Evolutionary conservation across 331 rosid species (phyloP), one percentile per base, ranked within the genome.

Genomic region (Rhamnella rubrinervis): DNA sequence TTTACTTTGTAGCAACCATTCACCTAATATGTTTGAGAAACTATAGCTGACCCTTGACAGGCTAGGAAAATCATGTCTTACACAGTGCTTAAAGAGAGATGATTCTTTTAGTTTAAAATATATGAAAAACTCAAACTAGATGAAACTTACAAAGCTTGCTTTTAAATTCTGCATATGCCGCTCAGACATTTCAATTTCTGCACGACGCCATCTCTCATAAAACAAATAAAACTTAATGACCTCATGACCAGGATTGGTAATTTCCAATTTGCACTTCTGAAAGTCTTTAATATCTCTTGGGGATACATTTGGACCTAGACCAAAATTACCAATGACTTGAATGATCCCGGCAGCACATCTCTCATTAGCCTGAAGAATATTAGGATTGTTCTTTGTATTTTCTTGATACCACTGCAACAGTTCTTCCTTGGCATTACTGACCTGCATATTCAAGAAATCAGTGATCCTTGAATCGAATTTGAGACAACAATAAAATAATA

Each of bases 321-420:
- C 71, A 78, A 89, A 92, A 69, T 65, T 58, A 63, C 87, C 87
- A 71, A 92, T 82, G 44, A 92, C 95, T 82, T 89, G 84, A 51
- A 92, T 63, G 70, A 92, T 92, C 68, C 95, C 97, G 25, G 84
- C 96, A 16, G 95, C 93, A 80, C 98, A 92, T 68, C 96, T 83
- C 84, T 87, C 85, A 4, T 83, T 73, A 55, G 95, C 87, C 80
- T 76, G 88, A 71, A 85, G 65, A 11, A 87, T 72, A 47, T 67
- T 74, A 17, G 66, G 76, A 64, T 86, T 87, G 16, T 67, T 75
- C 75, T 64, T 80, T 25, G 73, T 89, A 75, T 87, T 84, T 71
- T 84, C 85, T 17, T 38, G 68, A 71, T 81, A 63, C 98, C 98
- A 86, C 74, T 80, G 82, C 58, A 84, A 72, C 70, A 92, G 79